Evolutionary conservation across 2,329 filamentous ascomycete genomes (phyloP).

Genomic region (Sarocladium brachiariae): DNA sequence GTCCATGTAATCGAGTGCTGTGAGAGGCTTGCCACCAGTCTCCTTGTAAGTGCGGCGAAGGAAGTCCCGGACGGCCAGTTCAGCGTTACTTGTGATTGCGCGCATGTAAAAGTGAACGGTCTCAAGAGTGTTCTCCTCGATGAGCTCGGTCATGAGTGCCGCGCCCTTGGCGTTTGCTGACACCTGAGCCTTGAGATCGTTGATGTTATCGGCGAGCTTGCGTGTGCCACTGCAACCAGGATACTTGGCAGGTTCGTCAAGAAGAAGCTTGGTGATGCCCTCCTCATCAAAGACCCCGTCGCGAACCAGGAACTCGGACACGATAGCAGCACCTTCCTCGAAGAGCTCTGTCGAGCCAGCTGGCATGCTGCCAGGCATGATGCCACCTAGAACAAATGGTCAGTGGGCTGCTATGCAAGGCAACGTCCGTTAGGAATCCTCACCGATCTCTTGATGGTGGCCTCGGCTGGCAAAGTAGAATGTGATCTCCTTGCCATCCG

Average conservation of each 20-base stretch:
- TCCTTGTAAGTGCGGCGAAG: slow-evolving; percentile 2
- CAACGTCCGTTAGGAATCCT: background rate
- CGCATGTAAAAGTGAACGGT: slow-evolving; percentile 58
- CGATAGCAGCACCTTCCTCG: slow-evolving; percentile 59
- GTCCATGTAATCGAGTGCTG: slow-evolving; percentile 35
- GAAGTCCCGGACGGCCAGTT: slow-evolving; percentile 16
- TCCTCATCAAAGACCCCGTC: slow-evolving; percentile 74
- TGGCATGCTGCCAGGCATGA: slow-evolving; percentile 77
- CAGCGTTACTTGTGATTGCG: slow-evolving; percentile 34
- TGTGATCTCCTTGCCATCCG: slow-evolving; percentile 23
- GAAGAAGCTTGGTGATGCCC: slow-evolving; percentile 64
- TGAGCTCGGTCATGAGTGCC: slow-evolving; percentile 61
- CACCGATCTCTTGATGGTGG: slow-evolving; percentile 46
- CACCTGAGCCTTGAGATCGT: slow-evolving; percentile 80
- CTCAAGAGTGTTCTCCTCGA: slow-evolving; percentile 64
- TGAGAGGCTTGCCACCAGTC: slow-evolving; percentile 9
- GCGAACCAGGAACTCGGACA: slow-evolving; percentile 64
- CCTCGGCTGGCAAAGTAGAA: slow-evolving; percentile 24
- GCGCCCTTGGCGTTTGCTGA: slow-evolving; percentile 85
- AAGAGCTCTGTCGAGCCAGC: slow-evolving; percentile 61
- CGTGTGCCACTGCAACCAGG: slow-evolving; percentile 73
- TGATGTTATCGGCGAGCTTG: slow-evolving; percentile 75
- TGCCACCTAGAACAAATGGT: slow-evolving; percentile 37
- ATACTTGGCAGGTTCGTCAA: slow-evolving; percentile 63
- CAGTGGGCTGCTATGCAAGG: background rate